phyloP scores from a whole-genome alignment of 768 basidiomycete genomes.

The Rubroboletus satanas region DNA sequence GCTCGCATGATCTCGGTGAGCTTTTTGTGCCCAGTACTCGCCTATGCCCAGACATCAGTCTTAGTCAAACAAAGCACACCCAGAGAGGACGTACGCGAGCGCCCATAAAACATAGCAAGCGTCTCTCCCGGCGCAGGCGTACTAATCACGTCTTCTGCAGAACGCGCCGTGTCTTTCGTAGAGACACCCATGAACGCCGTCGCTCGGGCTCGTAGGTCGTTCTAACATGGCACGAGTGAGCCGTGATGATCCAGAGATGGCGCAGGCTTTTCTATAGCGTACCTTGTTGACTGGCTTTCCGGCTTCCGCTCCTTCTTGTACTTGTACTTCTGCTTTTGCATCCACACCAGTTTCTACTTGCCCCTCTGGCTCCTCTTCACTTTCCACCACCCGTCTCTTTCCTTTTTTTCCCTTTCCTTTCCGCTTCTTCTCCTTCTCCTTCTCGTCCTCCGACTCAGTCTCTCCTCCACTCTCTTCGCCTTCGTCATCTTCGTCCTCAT shows the following conservation, averaged over 20 bases:
- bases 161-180: constrained; percentile 48
- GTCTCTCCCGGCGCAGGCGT: constrained; percentile 86
- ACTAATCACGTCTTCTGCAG: constrained; percentile 67
- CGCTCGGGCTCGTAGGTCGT: constrained; percentile 42
- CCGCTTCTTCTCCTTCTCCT: not conserved
- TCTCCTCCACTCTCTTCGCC: constrained; percentile 24
- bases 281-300: constrained; percentile 8
- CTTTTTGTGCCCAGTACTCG: constrained; percentile 78
- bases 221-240: constrained; percentile 14
- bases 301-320: constrained; percentile 16
- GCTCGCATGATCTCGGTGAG: constrained; percentile 45
- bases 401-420: constrained; percentile 6
- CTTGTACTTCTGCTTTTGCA: not conserved
- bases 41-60: constrained; percentile 36
- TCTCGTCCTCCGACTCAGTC: constrained; percentile 11
- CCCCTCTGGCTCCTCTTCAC: constrained; percentile 26
- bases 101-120: constrained; percentile 76
- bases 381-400: constrained; percentile 24
- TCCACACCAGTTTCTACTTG: not conserved
- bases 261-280: not conserved
- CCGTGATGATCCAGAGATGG: too few species aligned
- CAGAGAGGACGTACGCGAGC: constrained; percentile 54
- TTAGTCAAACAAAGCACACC: not conserved
- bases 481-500: constrained; percentile 51
- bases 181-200: constrained; percentile 61